Base-by-base conservation (phyloP, 1,284 basidiomycete genomes). In the Peniophora sp. region DNA sequence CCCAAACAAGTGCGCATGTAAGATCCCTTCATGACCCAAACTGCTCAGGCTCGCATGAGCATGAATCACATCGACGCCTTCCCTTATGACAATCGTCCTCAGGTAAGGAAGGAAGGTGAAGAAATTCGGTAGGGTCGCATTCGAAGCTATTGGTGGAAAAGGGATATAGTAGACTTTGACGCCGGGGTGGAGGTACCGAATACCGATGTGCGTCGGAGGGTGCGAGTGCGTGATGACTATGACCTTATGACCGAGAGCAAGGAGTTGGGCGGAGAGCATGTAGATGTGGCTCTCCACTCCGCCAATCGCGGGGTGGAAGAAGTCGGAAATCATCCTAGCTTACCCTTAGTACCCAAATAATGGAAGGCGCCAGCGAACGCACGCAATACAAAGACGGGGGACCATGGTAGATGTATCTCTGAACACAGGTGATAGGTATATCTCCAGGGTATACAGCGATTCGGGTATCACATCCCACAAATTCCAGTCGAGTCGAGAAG, bases 261-360 rank as follows among this genome's bases (percentile, higher is more conserved):
- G 79, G 47, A 99, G 81, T 52, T 88, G 84, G n/a, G 87, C 83
- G 55, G 86, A 83, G 36, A 97, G 76, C 81, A 90, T 92, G 69
- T 93, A 97, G 48, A 98, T 95, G 67, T 98, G 94, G 55, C 85
- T 95, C 68, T 99, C 97, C 22, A 99, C 95, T 10, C 97, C 97
- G 22, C 97, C 97, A 2, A 97, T 87, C 55, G 85, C 80, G 0
- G 96, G 96, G 63, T 92, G 86, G 71, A 98, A 99, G 73, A 98
- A 99, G 69, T 99, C 96, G 47, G 86, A 92, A 46, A 98, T 83
- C 90, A 99, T 94, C 23, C 92, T 95, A 52, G 39, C 39, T 32
- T 32, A 41, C 38, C 16, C n/a, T 41, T 16, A 41, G 19, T 41
- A 8, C 27, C 5, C 27, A 20, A 16, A n/a, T 6, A 41, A 8